Conservation (phyloP, 2,329 filamentous ascomycete species). For the Paracamarosporium sp. region DNA sequence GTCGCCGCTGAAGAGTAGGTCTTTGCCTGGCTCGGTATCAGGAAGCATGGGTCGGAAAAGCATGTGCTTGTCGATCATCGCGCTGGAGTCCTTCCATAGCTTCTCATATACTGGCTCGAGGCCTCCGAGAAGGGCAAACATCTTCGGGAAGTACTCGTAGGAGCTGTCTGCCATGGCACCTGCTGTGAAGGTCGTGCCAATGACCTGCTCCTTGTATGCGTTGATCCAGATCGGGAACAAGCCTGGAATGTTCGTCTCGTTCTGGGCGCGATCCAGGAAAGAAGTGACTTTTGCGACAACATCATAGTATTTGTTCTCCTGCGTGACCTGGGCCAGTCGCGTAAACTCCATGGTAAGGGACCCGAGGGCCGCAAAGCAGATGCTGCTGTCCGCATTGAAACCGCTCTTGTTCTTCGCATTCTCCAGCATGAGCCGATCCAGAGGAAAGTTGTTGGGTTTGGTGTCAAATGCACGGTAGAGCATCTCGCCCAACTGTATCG, state of each 20-base stretch:
- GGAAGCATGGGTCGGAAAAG: conserved; percentile 56
- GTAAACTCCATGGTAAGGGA: conserved; percentile 52
- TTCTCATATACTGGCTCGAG: conserved; percentile 55
- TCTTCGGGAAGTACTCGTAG: conserved; percentile 49
- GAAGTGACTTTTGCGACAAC: conserved; percentile 41
- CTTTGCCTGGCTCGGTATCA: conserved; percentile 26
- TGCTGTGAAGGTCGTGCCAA: conserved; percentile 41
- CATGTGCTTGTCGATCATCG: conserved; percentile 54
- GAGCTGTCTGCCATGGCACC: conserved; percentile 48
- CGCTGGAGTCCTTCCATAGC: conserved; percentile 61
- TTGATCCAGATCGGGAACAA: conserved; percentile 50
- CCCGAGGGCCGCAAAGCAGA: conserved; percentile 56
- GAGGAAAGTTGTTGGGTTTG: conserved; percentile 48
- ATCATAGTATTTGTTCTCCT: conserved; percentile 46
- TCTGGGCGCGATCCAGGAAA: conserved; percentile 39
- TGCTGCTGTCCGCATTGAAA: conserved; percentile 46
- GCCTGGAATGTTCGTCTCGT: conserved; percentile 41
- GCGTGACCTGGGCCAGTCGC: conserved; percentile 44
- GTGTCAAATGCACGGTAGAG: conserved; percentile 58
- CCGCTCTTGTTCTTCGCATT: conserved; percentile 34
- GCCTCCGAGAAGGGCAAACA: conserved; percentile 47
- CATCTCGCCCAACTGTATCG: conserved; percentile 49
- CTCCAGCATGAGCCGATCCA: conserved; percentile 51
- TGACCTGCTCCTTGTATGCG: conserved; percentile 29
- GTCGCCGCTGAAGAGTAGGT: conserved; percentile 44